Base-by-base conservation (phyloP, 495 filamentous ascomycete genomes). In the Penicillium tannophilum region DNA sequence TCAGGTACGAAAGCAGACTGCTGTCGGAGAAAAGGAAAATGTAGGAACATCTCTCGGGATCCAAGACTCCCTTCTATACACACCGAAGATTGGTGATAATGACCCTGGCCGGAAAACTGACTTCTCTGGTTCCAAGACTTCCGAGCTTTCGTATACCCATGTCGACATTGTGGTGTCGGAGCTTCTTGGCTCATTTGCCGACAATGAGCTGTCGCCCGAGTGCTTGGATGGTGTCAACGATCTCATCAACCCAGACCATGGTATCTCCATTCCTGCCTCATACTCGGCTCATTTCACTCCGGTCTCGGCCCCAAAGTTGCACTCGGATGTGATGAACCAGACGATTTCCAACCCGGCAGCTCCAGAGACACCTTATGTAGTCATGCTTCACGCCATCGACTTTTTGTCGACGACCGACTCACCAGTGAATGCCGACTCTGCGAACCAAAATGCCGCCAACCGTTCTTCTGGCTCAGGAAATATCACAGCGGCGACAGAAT, bases 121-220 rank as follows among this genome's bases (percentile, higher is more conserved):
- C 31, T 45, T 62, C 20, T 23, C 52, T 10, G 55, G 52, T 16
- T 51, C 55, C 11, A 55, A 35, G 10, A 17, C 31, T 24, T 20
- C 65, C 1, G 62, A 55, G 6, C 28, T 61, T 45, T 54, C 52
- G 6, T 71, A 85, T 64, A 84, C 83, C 56, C 87, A 86, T 42
- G 89, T 98, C 48, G 94, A 99, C 70, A 97, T 99, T 54, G 74
- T 98, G 4, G 83, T 99, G 6, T 96, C 91, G 1, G 94, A 99
- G 69, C 85, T 99, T 2, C 81, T 99, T 1, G 93, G 93, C 41
- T 96, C 91, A 42, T 98, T 94, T 69, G 91, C 83, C 52, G 91
- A 96, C 73, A 94, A 96, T 66, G 91, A 96, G 70, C 86, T 93
- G 3, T 92, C 90, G 1, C 91, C 91, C 2, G 91, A 99, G 75